phyloP scores from a whole-genome alignment of 2,329 filamentous ascomycete species.

The Coleophoma cylindrospora region DNA sequence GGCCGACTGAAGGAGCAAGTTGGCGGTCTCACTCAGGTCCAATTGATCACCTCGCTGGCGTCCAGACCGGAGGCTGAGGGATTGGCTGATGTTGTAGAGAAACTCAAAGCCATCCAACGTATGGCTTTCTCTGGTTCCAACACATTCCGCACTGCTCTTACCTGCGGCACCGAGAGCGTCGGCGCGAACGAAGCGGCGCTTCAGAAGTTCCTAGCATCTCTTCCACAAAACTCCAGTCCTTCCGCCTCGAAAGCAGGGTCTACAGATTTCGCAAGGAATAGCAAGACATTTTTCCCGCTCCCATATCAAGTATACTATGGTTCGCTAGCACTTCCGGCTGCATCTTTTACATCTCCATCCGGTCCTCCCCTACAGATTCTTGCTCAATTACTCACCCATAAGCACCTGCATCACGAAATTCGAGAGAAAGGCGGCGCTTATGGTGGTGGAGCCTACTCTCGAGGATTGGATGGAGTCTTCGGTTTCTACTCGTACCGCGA shows the following conservation, averaged over 20 bases:
- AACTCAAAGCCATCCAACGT: slow-evolving; percentile 80
- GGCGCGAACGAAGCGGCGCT: slow-evolving; percentile 66
- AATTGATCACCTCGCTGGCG: slow-evolving; percentile 75
- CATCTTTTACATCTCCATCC: slow-evolving; percentile 71
- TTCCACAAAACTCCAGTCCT: slow-evolving; percentile 41
- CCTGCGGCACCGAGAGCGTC: slow-evolving; percentile 74
- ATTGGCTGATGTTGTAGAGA: slow-evolving; percentile 70
- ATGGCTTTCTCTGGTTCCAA: slow-evolving; percentile 66
- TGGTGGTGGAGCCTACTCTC: slow-evolving; percentile 82
- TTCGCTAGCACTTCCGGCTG: slow-evolving; percentile 73
- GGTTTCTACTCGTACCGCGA: slow-evolving; percentile 97
- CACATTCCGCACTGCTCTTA: slow-evolving; percentile 74
- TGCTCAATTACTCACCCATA: slow-evolving; percentile 89
- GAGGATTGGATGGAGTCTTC: slow-evolving; percentile 77
- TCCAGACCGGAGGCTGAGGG: slow-evolving; percentile 64
- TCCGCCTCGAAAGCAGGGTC: slow-evolving; percentile 29
- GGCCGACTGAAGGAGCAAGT: slow-evolving; percentile 77
- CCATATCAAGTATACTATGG: slow-evolving; percentile 98
- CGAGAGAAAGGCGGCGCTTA: slow-evolving; percentile 97
- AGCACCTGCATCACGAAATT: slow-evolving; percentile 94
- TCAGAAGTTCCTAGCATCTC: slow-evolving; percentile 60
- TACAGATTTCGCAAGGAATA: slow-evolving; percentile 37
- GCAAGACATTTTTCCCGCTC: slow-evolving; percentile 84
- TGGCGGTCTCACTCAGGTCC: slow-evolving; percentile 85
- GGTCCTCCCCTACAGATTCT: slow-evolving; percentile 83